Conservation (phyloP, 371 early-diverging fungal species). For the Syncephalastrum sp. region DNA sequence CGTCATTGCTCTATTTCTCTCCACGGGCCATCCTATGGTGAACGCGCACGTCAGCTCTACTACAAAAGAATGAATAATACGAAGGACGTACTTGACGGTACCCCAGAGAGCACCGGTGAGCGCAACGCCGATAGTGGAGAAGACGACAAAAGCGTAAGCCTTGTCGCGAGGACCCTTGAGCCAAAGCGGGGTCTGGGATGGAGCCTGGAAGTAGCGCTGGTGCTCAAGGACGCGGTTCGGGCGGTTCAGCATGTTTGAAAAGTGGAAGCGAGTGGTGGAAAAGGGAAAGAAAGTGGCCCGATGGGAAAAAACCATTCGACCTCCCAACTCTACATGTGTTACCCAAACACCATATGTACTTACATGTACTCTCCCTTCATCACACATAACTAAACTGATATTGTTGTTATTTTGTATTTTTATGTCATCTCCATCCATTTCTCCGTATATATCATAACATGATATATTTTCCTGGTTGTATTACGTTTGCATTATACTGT, state of each 20-base stretch:
- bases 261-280: constrained; percentile 6
- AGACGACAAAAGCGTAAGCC: constrained; percentile 21
- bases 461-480: too few species aligned
- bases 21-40: constrained; percentile 11
- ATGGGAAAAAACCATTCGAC: constrained; percentile 5
- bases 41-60: too few species aligned
- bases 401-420: too few species aligned
- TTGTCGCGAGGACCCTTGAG: constrained; percentile 35
- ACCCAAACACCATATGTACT: too few species aligned
- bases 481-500: too few species aligned
- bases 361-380: too few species aligned
- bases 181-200: constrained; percentile 28
- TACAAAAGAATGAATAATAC: background rate
- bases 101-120: constrained; percentile 30
- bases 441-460: too few species aligned
- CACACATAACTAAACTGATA: too few species aligned
- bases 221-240: constrained; percentile 35
- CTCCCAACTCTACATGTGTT: too few species aligned
- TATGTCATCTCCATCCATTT: too few species aligned
- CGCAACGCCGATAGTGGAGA: constrained; percentile 34
- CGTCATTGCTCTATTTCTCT: constrained; percentile 10
- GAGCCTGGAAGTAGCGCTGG: constrained; percentile 40
- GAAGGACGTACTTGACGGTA: constrained; percentile 21
- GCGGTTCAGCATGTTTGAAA: constrained; percentile 28
- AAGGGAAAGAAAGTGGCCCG: constrained; percentile 18